Conservation (phyloP, 2,329 filamentous ascomycete genomes). For the Fusarium sp. region DNA sequence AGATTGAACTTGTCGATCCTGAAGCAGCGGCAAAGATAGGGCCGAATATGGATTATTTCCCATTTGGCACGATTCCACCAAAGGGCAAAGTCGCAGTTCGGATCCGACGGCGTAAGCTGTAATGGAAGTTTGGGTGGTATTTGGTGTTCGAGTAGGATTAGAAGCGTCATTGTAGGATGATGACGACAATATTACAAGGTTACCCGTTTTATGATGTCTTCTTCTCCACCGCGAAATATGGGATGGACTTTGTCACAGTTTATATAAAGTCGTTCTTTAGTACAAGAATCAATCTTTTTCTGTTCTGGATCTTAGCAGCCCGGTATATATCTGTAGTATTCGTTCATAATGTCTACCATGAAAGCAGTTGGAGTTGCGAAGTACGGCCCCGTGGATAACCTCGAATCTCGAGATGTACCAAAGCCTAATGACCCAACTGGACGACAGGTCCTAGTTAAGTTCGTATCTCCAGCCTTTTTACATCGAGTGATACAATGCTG, state of each 20-base stretch:
- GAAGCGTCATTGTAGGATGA: not conserved
- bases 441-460: not conserved
- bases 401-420: not conserved
- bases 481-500: rapidly evolving
- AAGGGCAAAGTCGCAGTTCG: slow-evolving; percentile 32
- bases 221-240: not conserved
- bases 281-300: not conserved
- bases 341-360: not conserved
- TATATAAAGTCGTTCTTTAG: no score
- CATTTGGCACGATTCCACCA: slow-evolving; percentile 41
- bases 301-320: no score
- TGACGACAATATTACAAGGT: not conserved
- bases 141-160: not conserved
- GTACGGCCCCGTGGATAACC: not conserved
- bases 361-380: not conserved
- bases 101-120: slow-evolving; percentile 25
- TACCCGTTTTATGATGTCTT: not conserved
- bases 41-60: slow-evolving; percentile 43
- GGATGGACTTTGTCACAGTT: no score
- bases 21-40: slow-evolving; percentile 16
- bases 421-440: not conserved
- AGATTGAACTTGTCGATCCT: slow-evolving; percentile 47
- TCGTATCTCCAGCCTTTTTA: not conserved
- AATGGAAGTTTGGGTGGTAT: not conserved
- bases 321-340: not conserved